Conservation (phyloP, 2,329 filamentous ascomycete genomes). For the Ilyonectria destructans region DNA sequence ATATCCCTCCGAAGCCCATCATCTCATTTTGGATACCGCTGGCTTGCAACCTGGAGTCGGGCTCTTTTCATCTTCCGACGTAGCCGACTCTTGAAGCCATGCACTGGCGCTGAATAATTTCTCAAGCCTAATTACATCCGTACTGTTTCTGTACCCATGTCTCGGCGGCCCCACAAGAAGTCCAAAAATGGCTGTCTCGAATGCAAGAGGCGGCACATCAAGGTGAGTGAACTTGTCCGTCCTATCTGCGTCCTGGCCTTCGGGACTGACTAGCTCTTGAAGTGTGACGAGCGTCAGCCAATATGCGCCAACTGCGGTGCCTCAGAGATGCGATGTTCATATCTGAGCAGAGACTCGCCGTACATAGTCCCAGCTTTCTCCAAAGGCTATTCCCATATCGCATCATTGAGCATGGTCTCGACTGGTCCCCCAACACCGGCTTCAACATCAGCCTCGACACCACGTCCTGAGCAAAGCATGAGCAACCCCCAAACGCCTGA, state of each 20-base stretch:
- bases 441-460: background rate
- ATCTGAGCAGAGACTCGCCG: background rate
- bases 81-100: background rate
- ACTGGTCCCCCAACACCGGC: background rate
- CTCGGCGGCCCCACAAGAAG: conserved; percentile 42
- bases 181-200: conserved; percentile 38
- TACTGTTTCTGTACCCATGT: conserved; percentile 23
- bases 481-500: background rate
- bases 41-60: background rate
- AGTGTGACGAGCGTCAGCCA: conserved; percentile 6
- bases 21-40: background rate
- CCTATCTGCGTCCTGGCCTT: too few species aligned
- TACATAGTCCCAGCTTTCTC: background rate
- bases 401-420: background rate
- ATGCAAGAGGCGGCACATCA: conserved; percentile 41
- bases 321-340: conserved; percentile 2
- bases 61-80: background rate
- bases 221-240: conserved; percentile 20
- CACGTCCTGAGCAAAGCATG: background rate
- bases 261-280: background rate
- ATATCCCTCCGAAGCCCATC: background rate
- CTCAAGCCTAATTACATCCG: background rate
- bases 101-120: background rate
- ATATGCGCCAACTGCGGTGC: conserved; percentile 2
- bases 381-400: background rate